A percentile compares a stretch with the other conserved stretches of the same genome.
phyloP scores from a whole-genome alignment of 2,329 filamentous ascomycete species.

The Rhytidhysteron rufulum region DNA sequence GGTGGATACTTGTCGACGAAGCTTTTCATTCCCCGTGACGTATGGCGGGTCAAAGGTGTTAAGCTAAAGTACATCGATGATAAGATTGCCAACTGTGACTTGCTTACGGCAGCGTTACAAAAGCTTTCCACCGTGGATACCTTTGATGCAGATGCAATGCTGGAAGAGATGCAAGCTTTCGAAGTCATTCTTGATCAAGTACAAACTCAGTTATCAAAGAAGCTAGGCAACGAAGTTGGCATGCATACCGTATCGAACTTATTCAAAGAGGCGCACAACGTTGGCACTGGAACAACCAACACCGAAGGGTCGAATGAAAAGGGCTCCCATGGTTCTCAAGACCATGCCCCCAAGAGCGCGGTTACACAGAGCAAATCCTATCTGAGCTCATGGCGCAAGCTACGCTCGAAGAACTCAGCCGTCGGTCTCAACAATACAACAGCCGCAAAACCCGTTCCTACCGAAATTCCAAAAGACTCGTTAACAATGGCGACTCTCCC shows the following conservation, averaged over 20 bases:
- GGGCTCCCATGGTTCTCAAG: slow-evolving; percentile 25
- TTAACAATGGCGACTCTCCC: slow-evolving; percentile 51
- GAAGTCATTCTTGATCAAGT: slow-evolving; percentile 84
- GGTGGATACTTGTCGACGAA: slow-evolving; percentile 90
- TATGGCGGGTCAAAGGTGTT: slow-evolving; percentile 90
- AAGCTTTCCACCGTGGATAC: slow-evolving; percentile 83
- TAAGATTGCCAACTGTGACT: slow-evolving; percentile 87
- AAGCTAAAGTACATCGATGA: slow-evolving; percentile 91
- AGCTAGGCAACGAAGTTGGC: slow-evolving; percentile 89
- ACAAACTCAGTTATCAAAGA: slow-evolving; percentile 71
- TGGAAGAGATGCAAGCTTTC: slow-evolving; percentile 90
- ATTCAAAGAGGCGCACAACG: slow-evolving; percentile 64
- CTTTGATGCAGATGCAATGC: slow-evolving; percentile 82
- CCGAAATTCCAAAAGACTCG: slow-evolving; percentile 52
- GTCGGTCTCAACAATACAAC: slow-evolving; percentile 47
- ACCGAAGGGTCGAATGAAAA: slow-evolving; percentile 20
- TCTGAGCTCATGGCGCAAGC: slow-evolving; percentile 82
- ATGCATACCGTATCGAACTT: slow-evolving; percentile 68
- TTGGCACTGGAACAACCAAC: slow-evolving; percentile 24
- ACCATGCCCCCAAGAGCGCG: slow-evolving; percentile 29
- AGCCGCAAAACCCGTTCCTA: slow-evolving; percentile 37
- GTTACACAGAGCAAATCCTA: slow-evolving; percentile 60
- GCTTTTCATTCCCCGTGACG: slow-evolving; percentile 86
- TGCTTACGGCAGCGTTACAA: slow-evolving; percentile 80
- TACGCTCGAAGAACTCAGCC: slow-evolving; percentile 83